Evolutionary conservation across 2,329 filamentous ascomycete genomes (phyloP).

Genomic region (Aspergillus awamori): DNA sequence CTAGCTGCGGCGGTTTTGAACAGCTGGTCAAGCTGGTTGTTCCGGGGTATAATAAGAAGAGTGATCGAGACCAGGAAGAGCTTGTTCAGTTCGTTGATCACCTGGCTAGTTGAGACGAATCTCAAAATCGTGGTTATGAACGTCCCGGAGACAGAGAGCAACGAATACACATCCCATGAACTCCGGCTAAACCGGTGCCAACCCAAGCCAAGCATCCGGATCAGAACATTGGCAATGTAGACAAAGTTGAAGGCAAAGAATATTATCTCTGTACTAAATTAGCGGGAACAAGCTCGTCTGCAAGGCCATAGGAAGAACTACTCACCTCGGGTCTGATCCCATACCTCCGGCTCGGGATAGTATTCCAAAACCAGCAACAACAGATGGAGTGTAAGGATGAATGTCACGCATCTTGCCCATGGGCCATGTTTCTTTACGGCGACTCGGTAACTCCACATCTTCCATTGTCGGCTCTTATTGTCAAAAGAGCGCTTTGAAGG

Average conservation of each 20-base stretch:
- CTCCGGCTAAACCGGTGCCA: conserved; percentile 91
- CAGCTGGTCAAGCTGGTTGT: conserved; percentile 94
- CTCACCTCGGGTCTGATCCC: conserved; percentile 67
- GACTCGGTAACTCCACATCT: conserved; percentile 91
- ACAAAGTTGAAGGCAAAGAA: conserved; percentile 82
- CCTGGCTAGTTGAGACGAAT: conserved; percentile 58
- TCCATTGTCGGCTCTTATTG: conserved; percentile 75
- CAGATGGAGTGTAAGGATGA: conserved; percentile 78
- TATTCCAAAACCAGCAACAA: conserved; percentile 83
- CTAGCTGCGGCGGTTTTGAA: conserved; percentile 98
- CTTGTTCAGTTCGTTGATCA: conserved; percentile 86
- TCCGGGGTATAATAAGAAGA: conserved; percentile 87
- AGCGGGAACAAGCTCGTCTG: conserved; percentile 23
- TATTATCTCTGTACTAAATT: conserved; percentile 59
- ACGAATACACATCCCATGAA: conserved; percentile 91
- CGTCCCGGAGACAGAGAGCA: conserved; percentile 77
- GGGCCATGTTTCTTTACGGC: conserved; percentile 91
- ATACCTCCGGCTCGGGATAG: conserved; percentile 71
- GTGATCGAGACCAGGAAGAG: conserved; percentile 89
- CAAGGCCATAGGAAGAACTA: neutral
- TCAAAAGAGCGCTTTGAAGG: conserved; percentile 89
- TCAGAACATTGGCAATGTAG: conserved; percentile 78
- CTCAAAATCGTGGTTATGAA: conserved; percentile 80
- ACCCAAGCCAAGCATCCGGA: conserved; percentile 84
- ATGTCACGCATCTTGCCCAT: conserved; percentile 84